Base-by-base conservation (phyloP, 2,329 filamentous ascomycete species). In the Endocalyx cinctus region DNA sequence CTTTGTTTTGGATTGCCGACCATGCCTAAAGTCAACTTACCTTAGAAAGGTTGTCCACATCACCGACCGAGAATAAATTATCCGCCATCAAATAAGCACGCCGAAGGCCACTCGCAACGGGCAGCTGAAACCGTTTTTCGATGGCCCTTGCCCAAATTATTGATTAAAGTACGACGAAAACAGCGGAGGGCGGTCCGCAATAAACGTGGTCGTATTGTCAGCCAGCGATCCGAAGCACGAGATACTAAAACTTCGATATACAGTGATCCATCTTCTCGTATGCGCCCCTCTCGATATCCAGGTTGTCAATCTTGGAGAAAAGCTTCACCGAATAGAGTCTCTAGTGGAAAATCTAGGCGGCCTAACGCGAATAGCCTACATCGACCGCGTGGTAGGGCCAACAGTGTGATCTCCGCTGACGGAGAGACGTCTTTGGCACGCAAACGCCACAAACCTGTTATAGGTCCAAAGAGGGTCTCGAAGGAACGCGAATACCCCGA, bases 11-110 rank as follows among this genome's bases (percentile, higher is more conserved):
- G 56, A 61, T 54, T 55, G 62, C 47, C 55, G 52, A 60, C 52
- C 52, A 67, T 67, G 64, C 53, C 60, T 58, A 53, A 57, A 48
- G 55, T 64, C 55, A 60, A 55, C 57, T 58, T 64, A 57, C 57
- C 63, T 59, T 66, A 63, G 60, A 60, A 61, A 50, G 61, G 58
- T 54, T 62, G 56, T 55, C 56, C 56, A 52, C 52, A 57, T 56
- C 50, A 54, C 54, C 59, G 51, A 42, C 57, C 58, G 27, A 59
- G 50, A 43, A 51, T 58, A 43, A 54, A 51, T 35, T 38, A 54
- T 33, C 47, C 50, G 29, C 39, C 48, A 29, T 37, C 47, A 28
- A 29, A 47, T 14, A 38, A 40, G 27, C 33, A 43, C 22, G 17
- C 37, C 19, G 39, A 38, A 27, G 46, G 42, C 25, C 47, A 44